phyloP scores from a whole-genome alignment of 192 early-diverging fungal species.

The Entomortierella parvispora region DNA sequence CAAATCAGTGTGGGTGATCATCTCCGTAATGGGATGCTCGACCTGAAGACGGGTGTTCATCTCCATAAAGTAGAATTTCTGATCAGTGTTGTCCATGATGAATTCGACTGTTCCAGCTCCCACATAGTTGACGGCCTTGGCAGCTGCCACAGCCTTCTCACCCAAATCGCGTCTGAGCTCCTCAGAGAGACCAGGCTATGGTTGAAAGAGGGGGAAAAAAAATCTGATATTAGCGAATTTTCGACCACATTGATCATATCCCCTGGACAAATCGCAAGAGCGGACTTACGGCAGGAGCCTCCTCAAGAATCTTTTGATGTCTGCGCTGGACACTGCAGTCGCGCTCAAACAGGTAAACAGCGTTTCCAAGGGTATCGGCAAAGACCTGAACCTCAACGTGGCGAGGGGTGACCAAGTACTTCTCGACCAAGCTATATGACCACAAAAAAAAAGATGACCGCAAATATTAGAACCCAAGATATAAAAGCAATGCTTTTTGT shows the following conservation, averaged over 20 bases:
- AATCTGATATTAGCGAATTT: too few relatives aligned
- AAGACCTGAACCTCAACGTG: constrained; percentile 98
- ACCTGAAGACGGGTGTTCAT: constrained; percentile 97
- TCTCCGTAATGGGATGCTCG: constrained; percentile 97
- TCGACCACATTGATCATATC: not conserved
- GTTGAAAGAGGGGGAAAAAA: not conserved
- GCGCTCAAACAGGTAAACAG: constrained; percentile 93
- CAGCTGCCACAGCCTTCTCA: constrained; percentile 91
- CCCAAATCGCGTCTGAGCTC: constrained; percentile 80
- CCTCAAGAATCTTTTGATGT: constrained; percentile 97
- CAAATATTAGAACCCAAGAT: too few relatives aligned
- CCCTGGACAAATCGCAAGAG: not conserved
- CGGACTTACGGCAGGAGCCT: constrained; percentile 81
- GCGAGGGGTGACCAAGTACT: constrained; percentile 86
- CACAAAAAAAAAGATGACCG: too few relatives aligned
- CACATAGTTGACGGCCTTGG: constrained; percentile 92
- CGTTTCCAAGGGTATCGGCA: constrained; percentile 89
- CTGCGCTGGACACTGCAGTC: constrained; percentile 96
- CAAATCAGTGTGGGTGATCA: constrained; percentile 93
- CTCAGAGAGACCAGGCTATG: constrained; percentile 74
- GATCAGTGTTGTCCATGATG: constrained; percentile 88
- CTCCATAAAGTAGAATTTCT: constrained; percentile 97
- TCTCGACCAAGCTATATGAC: constrained; percentile 76
- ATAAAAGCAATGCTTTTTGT: not conserved
- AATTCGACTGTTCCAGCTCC: constrained; percentile 98